A percentile compares a stretch with the other conserved stretches of the same genome.
phyloP scores from a whole-genome alignment of 768 basidiomycete genomes.

The Brasilioporus rufonigricans region DNA sequence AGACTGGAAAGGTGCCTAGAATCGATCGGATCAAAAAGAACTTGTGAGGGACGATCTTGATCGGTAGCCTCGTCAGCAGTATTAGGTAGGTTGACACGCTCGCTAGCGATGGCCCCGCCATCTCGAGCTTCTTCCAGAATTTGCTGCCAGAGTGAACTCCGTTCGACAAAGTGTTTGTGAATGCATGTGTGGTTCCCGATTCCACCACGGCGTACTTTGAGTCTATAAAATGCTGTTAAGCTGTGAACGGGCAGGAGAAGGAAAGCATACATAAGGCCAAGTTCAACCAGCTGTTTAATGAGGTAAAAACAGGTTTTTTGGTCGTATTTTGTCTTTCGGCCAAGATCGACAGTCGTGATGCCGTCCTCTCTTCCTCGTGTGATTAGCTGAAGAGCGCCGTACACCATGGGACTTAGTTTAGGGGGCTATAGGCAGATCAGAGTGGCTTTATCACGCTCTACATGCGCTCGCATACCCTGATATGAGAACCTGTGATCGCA shows the following conservation, averaged over 20 bases:
- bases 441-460: neutral
- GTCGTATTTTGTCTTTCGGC: conserved; percentile 76
- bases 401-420: conserved; percentile 83
- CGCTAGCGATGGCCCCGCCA: conserved; percentile 20
- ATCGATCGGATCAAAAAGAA: conserved; percentile 73
- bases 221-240: conserved; percentile 36
- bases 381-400: conserved; percentile 78
- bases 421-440: conserved; percentile 50
- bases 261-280: conserved; percentile 65
- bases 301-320: conserved; percentile 90
- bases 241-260: neutral
- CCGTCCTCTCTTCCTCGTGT: conserved; percentile 79
- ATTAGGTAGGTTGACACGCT: conserved; percentile 9
- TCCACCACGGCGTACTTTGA: conserved; percentile 76
- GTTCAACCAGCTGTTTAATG: conserved; percentile 67
- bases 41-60: conserved; percentile 21
- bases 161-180: conserved; percentile 81
- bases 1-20: conserved; percentile 75
- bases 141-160: conserved; percentile 70
- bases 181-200: conserved; percentile 76
- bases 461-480: conserved; percentile 51
- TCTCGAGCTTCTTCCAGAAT: conserved; percentile 64
- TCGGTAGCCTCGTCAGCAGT: conserved; percentile 22
- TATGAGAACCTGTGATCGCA: conserved; percentile 84
- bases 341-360: conserved; percentile 74